These are phyloP conservation scores for Clonostachys byssicola DNA, from an alignment of 2,329 filamentous ascomycete genomes.

Conservation along the genomic window DNA sequence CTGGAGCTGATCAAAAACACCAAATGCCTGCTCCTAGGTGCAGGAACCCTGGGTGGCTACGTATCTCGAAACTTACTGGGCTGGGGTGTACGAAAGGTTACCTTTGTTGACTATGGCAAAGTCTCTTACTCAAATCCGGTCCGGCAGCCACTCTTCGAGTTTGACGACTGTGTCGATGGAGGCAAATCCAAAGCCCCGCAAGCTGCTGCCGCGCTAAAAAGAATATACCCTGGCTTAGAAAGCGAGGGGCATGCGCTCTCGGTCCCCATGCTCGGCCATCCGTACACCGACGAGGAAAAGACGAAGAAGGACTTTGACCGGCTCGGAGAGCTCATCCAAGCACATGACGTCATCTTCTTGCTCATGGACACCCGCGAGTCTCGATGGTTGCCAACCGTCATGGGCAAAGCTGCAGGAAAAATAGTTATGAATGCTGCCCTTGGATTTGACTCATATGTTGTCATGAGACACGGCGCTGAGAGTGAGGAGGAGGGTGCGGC, in stretches of 20 bases:
- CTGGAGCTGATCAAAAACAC: slow-evolving; percentile 86
- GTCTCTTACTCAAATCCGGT: slow-evolving; percentile 98
- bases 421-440: slow-evolving; percentile 96
- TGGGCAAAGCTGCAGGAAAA: slow-evolving; percentile 89
- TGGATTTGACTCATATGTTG: slow-evolving; percentile 94
- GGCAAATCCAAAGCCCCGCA: slow-evolving; percentile 78
- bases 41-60: slow-evolving; percentile 90
- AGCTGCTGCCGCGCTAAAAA: slow-evolving; percentile 74
- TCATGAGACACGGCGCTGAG: slow-evolving; percentile 88
- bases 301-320: slow-evolving; percentile 71
- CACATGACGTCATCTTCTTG: slow-evolving; percentile 91
- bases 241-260: slow-evolving; percentile 75
- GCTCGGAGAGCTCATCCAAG: slow-evolving; percentile 69
- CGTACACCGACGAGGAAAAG: slow-evolving; percentile 68
- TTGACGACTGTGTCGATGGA: slow-evolving; percentile 82
- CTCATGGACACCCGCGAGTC: slow-evolving; percentile 96
- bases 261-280: slow-evolving; percentile 94
- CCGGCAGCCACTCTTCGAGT: slow-evolving; percentile 86
- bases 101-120: slow-evolving; percentile 88
- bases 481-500: slow-evolving; percentile 49
- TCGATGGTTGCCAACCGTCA: slow-evolving; percentile 91
- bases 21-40: slow-evolving; percentile 85
- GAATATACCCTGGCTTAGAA: slow-evolving; percentile 89
- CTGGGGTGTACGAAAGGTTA: slow-evolving; percentile 94
- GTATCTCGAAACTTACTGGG: slow-evolving; percentile 89